Evolutionary conservation across 169 alveolate species (phyloP), one percentile per base, ranked within the genome.

Genomic region (Cryptosporidium baileyi): DNA sequence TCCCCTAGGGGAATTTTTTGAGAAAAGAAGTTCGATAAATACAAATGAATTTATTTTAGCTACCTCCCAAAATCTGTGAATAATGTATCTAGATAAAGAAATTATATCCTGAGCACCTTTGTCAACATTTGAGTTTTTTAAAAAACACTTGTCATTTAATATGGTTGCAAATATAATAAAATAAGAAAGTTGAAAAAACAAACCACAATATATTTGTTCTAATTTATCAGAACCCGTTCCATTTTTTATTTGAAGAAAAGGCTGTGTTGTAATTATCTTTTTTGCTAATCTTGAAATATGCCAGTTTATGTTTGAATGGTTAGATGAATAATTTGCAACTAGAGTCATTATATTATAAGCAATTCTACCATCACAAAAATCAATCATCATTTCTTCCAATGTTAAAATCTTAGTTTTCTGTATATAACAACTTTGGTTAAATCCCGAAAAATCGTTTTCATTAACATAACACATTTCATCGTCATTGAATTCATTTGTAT

Each of bases 1-100:
- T 22, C 85, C 85, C 34, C 85, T 74, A 24, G 85, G 61, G 34
- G 85, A 74, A 54, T 74, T 51, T 22, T 74, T 74, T 51, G 85
- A 74, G 34, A 74, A 74, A 9, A 74, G 26, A 8, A 74, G 65
- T 36, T 74, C 85, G 19, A 74, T 57, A 74, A 54, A 74, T 26
- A 74, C 60, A 40, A 74, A 74, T 34, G 32, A 30, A 28, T 74
- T 74, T 3, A 74, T 32, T 41, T 34, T 74, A 24, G 85, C 85
- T 19, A 57, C 34, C 38, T 54, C 60, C 85, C 85, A 74, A 41
- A 74, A 74, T 74, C 32, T 51, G 32, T 74, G 85, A 52, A 74
- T 45, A 36, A 74, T 60, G 40, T 74, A 67, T 57, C 85, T 74
- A 38, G 85, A 26, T 9, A 74, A 41, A 17, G 47, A 15, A 11